Base-by-base conservation (phyloP, 129 eudicot species). In the Artemisia tridentata region DNA sequence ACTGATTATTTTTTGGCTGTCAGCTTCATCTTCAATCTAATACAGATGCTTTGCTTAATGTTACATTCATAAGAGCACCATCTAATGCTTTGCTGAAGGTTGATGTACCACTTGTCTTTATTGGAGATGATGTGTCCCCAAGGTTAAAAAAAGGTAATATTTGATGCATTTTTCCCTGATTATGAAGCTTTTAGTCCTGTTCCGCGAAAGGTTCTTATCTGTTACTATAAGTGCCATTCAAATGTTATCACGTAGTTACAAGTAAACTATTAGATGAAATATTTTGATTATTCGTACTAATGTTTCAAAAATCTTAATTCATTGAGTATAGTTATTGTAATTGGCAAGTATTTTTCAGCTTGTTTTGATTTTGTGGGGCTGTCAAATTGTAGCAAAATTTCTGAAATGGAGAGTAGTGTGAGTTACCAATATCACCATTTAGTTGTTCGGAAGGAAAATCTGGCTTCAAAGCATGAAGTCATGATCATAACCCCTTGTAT, bases 61-160 rank as follows among this genome's bases (percentile, higher is more conserved):
- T 93, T 53, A 93, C 99, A 29, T 93, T 93, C 79, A 76, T 93
- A 46, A 87, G 96, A 77, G 98, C 98, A 25, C 98, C 98, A 11
- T 78, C 96, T 23, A 66, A 83, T 76, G 97, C 99, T 72, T 75
- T 86, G 54, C 63, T 93, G 82, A 93, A 84, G 85, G 87, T 93
- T 76, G 99, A 93, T 29, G 89, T 93, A 72, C 99, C 99, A 67
- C 95, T 93, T 7, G 86, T 89, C 57, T 93, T 85, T 73, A 93
- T 88, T 74, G 99, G 99, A 68, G 99, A 93, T 10, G 99, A 93
- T 62, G 86, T 93, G 14, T 93, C 96, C 65, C 99, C 99, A 19
- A 97, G 99, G 20, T 68, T 90, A 60, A 93, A 80, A 77, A 93
- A 93, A 90, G 99, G 99, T 88, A 83, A 63, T 10, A 46, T 74